Percentiles rank a stretch among this genome's conserved stretches.
These are phyloP conservation scores for Ceratocystis cacaofunesta DNA, from an alignment of 2,329 filamentous ascomycete genomes.

Conservation along the genomic window DNA sequence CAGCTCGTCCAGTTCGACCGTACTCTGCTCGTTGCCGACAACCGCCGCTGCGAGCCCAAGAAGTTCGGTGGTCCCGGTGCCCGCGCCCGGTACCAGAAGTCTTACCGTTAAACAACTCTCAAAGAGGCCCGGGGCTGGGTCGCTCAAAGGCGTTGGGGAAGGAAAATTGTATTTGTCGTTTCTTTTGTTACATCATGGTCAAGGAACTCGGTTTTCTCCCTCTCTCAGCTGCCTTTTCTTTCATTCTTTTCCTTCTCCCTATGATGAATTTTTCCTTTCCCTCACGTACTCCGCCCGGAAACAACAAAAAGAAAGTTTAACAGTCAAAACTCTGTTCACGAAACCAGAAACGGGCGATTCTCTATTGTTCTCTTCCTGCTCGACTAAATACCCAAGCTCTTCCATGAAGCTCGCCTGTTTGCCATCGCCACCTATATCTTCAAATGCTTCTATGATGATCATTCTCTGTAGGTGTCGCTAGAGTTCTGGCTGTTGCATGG, in stretches of 20 bases:
- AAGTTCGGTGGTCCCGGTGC: slow-evolving; percentile 92
- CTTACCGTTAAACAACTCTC: slow-evolving; percentile 66
- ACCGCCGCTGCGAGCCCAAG: slow-evolving; percentile 98
- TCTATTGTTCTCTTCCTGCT: not conserved
- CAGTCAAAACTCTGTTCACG: slow-evolving; percentile 5
- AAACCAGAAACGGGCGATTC: not conserved
- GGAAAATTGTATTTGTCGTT: slow-evolving; percentile 18
- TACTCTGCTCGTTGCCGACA: slow-evolving; percentile 95
- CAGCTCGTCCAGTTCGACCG: slow-evolving; percentile 81
- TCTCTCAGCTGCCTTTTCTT: slow-evolving; percentile 18
- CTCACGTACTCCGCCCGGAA: slow-evolving; percentile 6
- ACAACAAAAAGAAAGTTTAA: slow-evolving; percentile 9
- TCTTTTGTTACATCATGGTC: slow-evolving; percentile 18
- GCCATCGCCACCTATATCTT: not conserved
- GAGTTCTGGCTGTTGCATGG: not conserved
- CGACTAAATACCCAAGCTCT: slow-evolving; percentile 4
- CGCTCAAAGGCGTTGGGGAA: slow-evolving; percentile 17
- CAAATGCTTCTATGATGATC: not conserved
- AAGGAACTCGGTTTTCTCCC: slow-evolving; percentile 18
- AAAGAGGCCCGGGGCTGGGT: slow-evolving; percentile 16
- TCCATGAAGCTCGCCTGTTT: slow-evolving; percentile 1
- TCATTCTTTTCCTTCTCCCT: slow-evolving; percentile 12
- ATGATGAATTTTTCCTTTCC: slow-evolving; percentile 8
- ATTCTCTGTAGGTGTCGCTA: not conserved
- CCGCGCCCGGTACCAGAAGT: slow-evolving; percentile 95